Evolutionary conservation across 106 monocot species (phyloP), one percentile per base, ranked within the genome.

Genomic region (Platanthera zijinensis): DNA sequence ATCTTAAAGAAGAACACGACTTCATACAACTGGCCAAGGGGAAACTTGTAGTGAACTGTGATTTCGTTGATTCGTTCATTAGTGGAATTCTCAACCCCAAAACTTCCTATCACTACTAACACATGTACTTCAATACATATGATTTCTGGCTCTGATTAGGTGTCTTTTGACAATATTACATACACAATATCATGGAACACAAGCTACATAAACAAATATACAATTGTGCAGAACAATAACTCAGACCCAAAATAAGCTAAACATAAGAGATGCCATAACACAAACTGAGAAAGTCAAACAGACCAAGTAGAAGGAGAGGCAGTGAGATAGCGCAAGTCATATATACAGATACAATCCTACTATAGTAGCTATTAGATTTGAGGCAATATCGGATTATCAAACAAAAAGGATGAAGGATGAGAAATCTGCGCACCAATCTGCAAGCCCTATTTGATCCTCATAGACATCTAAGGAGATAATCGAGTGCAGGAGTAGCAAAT

Each of bases 371-470:
- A 11, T 45, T 4, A 0, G 9, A 53, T 70, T 54, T 28, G 7
- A 57, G 25, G 49, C 57, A 45, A 8, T 57, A 52, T 13, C 12
- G 10, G 18, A 61, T 13, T 51, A 50, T 7, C 17, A 39, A 25
- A 77, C 10, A 51, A 7, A 52, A 30, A 10, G 32, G 32, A 66
- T 8, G 71, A 51, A 75, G 15, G 48, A 71, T 72, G 14, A 5
- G 1, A 47, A 68, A 73, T 71, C 14, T 30, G 72, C 80, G 53
- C 49, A 96, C 96, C 96, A 96, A 75, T 96, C 96, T 12, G 84
- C 85, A 76, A 93, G 81, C 3, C 96, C 96, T 28, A 93, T 91
- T 87, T 96, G 96, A 80, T 96, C 96, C 77, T 96, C 91, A 84
- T 91, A 91, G 10, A 96, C 70, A 30, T 87, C 84, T 74, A 50